Conservation (phyloP, 768 basidiomycete species). For the Mrakia frigida region DNA sequence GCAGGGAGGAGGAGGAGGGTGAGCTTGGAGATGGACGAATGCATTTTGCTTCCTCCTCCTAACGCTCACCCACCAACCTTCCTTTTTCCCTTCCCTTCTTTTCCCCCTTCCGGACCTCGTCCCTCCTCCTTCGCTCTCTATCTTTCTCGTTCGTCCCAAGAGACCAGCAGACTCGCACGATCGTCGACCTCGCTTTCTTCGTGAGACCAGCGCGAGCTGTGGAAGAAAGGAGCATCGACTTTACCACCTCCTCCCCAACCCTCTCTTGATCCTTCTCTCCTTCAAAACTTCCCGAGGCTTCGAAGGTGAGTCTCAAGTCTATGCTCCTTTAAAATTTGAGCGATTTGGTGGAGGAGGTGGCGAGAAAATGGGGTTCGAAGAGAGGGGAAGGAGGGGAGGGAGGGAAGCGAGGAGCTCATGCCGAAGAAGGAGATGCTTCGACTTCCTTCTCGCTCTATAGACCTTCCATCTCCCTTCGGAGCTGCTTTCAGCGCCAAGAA, state of each 20-base stretch:
- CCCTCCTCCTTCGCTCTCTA: neutral
- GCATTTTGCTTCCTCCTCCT: no score
- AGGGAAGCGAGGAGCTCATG: neutral
- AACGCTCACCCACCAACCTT: neutral
- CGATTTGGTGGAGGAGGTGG: neutral
- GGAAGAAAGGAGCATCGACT: neutral
- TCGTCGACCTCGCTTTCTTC: neutral
- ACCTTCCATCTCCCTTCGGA: no score
- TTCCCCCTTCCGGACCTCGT: neutral
- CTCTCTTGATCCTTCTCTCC: neutral
- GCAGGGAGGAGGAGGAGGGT: no score
- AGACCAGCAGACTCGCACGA: neutral
- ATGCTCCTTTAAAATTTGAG: neutral
- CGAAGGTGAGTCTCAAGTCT: neutral
- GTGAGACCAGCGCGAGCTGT: neutral
- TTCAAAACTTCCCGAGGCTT: neutral
- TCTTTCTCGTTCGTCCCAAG: neutral
- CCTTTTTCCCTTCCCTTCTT: neutral
- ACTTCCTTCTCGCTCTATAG: no score
- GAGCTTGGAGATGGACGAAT: no score
- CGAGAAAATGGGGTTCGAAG: neutral
- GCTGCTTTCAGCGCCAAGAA: no score
- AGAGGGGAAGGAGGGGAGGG: neutral
- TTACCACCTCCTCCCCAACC: neutral
- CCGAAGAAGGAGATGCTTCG: no score